Percentiles rank a stretch among this genome's conserved stretches.
phyloP scores from a whole-genome alignment of 108 stramenopile species.

The Ochromonas danica region DNA sequence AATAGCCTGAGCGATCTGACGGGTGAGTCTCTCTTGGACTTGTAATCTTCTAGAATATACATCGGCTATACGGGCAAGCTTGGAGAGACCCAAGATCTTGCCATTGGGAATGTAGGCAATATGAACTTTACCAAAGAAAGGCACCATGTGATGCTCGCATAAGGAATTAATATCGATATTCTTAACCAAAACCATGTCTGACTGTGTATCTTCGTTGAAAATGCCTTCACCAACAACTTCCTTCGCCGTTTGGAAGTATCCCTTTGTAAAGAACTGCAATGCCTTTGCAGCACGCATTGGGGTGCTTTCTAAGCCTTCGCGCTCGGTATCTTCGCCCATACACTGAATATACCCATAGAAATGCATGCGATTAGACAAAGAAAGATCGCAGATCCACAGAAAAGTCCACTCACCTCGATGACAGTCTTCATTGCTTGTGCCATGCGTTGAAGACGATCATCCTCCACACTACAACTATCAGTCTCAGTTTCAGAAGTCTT shows the following conservation, averaged over 20 bases:
- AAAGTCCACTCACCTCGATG: background rate
- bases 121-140: slow-evolving; percentile 88
- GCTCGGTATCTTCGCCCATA: slow-evolving; percentile 87
- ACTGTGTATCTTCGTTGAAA: slow-evolving; percentile 79
- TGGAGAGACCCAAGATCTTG: slow-evolving; percentile 72
- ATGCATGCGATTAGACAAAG: background rate
- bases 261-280: slow-evolving; percentile 81
- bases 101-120: slow-evolving; percentile 97
- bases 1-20: slow-evolving; percentile 92
- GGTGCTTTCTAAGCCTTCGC: slow-evolving; percentile 88
- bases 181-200: slow-evolving; percentile 92
- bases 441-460: background rate
- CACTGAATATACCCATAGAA: slow-evolving; percentile 53
- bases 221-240: slow-evolving; percentile 84
- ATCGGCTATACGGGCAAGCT: slow-evolving; percentile 90
- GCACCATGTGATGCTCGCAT: slow-evolving; percentile 99
- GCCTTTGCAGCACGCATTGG: slow-evolving; percentile 92
- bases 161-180: slow-evolving; percentile 91
- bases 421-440: slow-evolving; percentile 2
- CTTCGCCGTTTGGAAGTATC: slow-evolving; percentile 69
- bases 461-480: no score
- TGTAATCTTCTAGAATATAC: slow-evolving; percentile 85
- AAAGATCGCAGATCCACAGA: background rate
- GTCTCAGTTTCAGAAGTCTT: no score
- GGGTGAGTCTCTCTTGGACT: slow-evolving; percentile 95